Evolutionary conservation across 2,329 filamentous ascomycete genomes (phyloP), one percentile per base, ranked within the genome.

Genomic region (Aspergillus japonicus): DNA sequence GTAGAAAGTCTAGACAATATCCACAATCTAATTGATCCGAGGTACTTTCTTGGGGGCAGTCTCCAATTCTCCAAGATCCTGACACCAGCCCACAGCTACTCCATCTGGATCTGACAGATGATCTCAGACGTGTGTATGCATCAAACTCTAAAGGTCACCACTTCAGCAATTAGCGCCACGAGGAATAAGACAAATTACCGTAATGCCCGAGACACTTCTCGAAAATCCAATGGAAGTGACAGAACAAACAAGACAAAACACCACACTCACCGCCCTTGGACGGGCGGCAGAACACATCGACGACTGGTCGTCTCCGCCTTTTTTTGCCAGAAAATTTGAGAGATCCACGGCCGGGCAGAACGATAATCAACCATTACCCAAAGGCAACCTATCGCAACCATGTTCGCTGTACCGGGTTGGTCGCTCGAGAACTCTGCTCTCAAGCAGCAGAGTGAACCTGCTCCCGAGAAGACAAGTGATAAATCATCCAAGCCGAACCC

Each of bases 401-500:
- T 98, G 94, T 98, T 98, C 76, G 89, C 92, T 10, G 93, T 98
- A 31, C 90, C 91, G 70, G 95, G 95, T 67, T 97, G 94, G 93
- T 91, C 91, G 44, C 83, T 97, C 39, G 86, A 91, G 58, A 84
- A 88, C 62, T 85, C 87, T 66, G 80, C 80, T 55, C 85, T 96
- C 64, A 92, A 91, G 76, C 77, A 86, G 31, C 91, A 96, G 77
- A 83, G 80, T 19, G 79, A 83, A 62, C 71, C 70, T 62, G 70
- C 89, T 54, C 83, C 89, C 59, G 83, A 85, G 73, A 77, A 87
- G 24, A 89, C 93, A 73, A 82, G 82, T 19, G 74, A 81, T 55
- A 67, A 69, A 66, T 58, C 64, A 29, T 50, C 59, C 49, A 63
- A 67, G 57, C 57, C 66, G 19, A 67, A 68, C 64, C 75, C 71